Percentiles rank a stretch among this genome's conserved stretches.
These are phyloP conservation scores for Amanita subjunquillea DNA, from an alignment of 768 basidiomycete species.

Conservation along the genomic window DNA sequence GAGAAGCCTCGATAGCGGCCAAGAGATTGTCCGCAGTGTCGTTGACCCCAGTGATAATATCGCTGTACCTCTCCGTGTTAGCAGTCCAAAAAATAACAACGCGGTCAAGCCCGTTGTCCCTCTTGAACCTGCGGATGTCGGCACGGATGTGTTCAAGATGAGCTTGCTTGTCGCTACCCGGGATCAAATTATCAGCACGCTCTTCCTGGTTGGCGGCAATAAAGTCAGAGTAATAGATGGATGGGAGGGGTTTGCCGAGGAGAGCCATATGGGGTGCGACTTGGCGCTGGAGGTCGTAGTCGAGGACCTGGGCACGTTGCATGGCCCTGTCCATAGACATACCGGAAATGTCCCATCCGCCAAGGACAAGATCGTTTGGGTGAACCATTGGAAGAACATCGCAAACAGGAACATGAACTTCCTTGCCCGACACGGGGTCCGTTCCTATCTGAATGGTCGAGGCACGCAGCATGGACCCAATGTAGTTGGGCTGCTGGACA, in stretches of 20 bases:
- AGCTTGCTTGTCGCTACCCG: conserved; percentile 76
- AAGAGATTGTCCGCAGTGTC: conserved; percentile 89
- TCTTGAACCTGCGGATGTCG: conserved; percentile 94
- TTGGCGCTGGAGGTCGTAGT: conserved; percentile 96
- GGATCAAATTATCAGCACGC: conserved; percentile 88
- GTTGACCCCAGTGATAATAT: conserved; percentile 89
- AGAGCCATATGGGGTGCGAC: conserved; percentile 77
- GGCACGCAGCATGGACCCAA: conserved; percentile 92
- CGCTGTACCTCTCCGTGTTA: conserved; percentile 97
- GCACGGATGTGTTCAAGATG: conserved; percentile 88
- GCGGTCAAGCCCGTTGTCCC: conserved; percentile 70
- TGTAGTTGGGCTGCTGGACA: conserved; percentile 92
- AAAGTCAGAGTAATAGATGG: conserved; percentile 95
- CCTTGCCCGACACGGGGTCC: conserved; percentile 73
- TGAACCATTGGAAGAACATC: conserved; percentile 97
- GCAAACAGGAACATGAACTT: conserved; percentile 85
- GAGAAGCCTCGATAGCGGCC: conserved; percentile 69
- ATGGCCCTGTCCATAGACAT: conserved; percentile 83
- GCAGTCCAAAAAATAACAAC: conserved; percentile 97
- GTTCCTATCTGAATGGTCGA: conserved; percentile 89
- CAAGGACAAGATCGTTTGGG: conserved; percentile 94
- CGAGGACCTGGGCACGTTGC: conserved; percentile 86
- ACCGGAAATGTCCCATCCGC: conserved; percentile 97
- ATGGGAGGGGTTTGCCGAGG: conserved; percentile 78
- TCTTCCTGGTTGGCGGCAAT: conserved; percentile 97